Conservation (phyloP, 2,329 filamentous ascomycete genomes). For the Curvularia sp. region DNA sequence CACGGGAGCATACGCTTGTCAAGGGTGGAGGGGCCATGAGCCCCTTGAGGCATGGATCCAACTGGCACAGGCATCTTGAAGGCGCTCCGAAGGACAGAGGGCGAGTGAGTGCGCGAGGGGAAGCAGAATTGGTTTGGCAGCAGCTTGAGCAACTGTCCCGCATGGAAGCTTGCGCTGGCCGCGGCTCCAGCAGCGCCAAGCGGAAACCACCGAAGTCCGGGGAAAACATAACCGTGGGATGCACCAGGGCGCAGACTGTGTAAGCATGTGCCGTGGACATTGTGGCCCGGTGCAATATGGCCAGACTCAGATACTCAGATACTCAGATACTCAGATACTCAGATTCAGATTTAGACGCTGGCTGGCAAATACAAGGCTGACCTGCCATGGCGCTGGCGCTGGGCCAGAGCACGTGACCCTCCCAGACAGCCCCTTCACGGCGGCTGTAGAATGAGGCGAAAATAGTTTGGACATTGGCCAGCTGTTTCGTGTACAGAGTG, state of each 20-base stretch:
- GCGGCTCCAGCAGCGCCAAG: conserved; percentile 24
- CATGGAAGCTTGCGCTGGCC: conserved; percentile 18
- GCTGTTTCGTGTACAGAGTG: conserved; percentile 5
- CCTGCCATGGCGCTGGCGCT: conserved; percentile 1
- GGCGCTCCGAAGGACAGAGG: conserved; percentile 15
- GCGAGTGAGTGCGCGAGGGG: conserved; percentile 30
- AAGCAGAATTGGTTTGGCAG: conserved; percentile 17
- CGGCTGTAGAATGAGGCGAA: conserved; percentile 27
- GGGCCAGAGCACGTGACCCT: conserved; percentile 26
- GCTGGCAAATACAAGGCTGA: neutral
- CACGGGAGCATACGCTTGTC: conserved; percentile 68
- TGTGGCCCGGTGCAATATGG: too few relatives aligned
- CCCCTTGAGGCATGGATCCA: conserved; percentile 51
- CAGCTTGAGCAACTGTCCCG: conserved; percentile 22
- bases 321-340: too few relatives aligned
- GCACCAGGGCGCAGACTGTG: conserved; percentile 11
- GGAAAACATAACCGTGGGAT: conserved; percentile 20
- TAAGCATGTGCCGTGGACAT: neutral
- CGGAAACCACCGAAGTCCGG: conserved; percentile 13
- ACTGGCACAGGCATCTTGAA: conserved; percentile 65
- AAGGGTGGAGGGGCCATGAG: conserved; percentile 68
- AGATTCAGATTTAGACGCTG: too few relatives aligned
- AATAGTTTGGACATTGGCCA: conserved; percentile 9
- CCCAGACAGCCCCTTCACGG: conserved; percentile 12
- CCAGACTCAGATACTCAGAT: too few relatives aligned